These are phyloP conservation scores for Pseudofabraea citricarpa DNA, from an alignment of 2,329 filamentous ascomycete species.

Conservation along the genomic window DNA sequence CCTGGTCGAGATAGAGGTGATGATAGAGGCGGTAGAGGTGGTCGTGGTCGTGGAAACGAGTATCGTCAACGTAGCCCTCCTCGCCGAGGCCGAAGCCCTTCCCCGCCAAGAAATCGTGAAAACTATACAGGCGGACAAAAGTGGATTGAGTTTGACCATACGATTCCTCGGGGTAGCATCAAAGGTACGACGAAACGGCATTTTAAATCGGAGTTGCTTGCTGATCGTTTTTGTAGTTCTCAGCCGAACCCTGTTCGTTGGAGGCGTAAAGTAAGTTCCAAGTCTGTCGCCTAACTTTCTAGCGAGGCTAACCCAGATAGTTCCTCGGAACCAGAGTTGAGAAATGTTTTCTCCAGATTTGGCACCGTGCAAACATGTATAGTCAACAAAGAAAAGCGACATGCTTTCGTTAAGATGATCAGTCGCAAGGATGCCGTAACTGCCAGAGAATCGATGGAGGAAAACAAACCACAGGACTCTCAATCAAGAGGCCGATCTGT, in stretches of 20 bases:
- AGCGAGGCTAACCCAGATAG: conserved; percentile 36
- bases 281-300: too few relatives aligned
- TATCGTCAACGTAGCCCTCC: conserved; percentile 88
- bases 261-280: conserved; percentile 76
- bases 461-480: conserved; percentile 64
- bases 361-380: conserved; percentile 95
- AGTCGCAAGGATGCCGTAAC: conserved; percentile 77
- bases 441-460: conserved; percentile 86
- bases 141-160: conserved; percentile 75
- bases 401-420: conserved; percentile 99
- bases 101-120: conserved; percentile 40
- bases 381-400: conserved; percentile 95
- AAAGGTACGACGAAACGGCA: conserved; percentile 58
- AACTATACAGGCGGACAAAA: conserved; percentile 51
- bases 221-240: conserved; percentile 56
- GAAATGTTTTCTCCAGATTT: conserved; percentile 73
- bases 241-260: conserved; percentile 93
- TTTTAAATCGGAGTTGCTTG: too few relatives aligned
- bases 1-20: conserved; percentile 56
- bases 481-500: conserved; percentile 21
- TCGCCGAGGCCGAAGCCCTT: conserved; percentile 57
- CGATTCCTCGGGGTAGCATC: conserved; percentile 71
- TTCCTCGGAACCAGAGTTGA: conserved; percentile 75
- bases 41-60: conserved; percentile 53
- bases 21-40: conserved; percentile 44